Conservation (phyloP, 2,329 filamentous ascomycete genomes). For the Exophiala phaeomuriformis region DNA sequence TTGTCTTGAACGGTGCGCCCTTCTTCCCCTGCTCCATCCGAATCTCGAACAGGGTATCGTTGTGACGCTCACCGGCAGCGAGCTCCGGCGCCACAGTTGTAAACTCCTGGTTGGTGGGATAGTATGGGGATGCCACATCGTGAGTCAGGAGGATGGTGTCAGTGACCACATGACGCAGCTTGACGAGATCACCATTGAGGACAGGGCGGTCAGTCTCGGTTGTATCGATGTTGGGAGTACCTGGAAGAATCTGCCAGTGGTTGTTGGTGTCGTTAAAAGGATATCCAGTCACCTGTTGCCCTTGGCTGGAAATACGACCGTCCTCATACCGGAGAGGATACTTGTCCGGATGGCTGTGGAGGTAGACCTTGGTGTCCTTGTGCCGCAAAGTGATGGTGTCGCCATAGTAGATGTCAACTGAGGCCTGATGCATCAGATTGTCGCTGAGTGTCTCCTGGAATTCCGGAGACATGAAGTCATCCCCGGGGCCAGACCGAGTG, state of each 20-base stretch:
- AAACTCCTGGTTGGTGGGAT: slow-evolving; percentile 97
- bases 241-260: slow-evolving; percentile 86
- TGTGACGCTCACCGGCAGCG: slow-evolving; percentile 64
- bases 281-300: slow-evolving; percentile 96
- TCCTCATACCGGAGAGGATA: slow-evolving; percentile 97
- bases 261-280: slow-evolving; percentile 99
- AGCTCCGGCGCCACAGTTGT: slow-evolving; percentile 70
- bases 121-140: slow-evolving; percentile 93
- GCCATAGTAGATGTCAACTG: slow-evolving; percentile 80
- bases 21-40: slow-evolving; percentile 79
- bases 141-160: slow-evolving; percentile 83
- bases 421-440: slow-evolving; percentile 83
- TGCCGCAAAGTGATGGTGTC: slow-evolving; percentile 82
- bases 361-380: slow-evolving; percentile 94
- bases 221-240: slow-evolving; percentile 46
- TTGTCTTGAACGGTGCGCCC: slow-evolving; percentile 76
- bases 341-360: slow-evolving; percentile 82
- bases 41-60: slow-evolving; percentile 90
- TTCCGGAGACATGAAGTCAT: slow-evolving; percentile 97
- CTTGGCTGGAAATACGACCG: slow-evolving; percentile 91
- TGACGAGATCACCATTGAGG: slow-evolving; percentile 75
- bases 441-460: slow-evolving; percentile 97
- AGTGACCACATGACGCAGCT: slow-evolving; percentile 78
- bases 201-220: slow-evolving; percentile 57
- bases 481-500: slow-evolving; percentile 79